Evolutionary conservation across 2,329 filamentous ascomycete genomes (phyloP).

Genomic region (Ophiostoma quercus): DNA sequence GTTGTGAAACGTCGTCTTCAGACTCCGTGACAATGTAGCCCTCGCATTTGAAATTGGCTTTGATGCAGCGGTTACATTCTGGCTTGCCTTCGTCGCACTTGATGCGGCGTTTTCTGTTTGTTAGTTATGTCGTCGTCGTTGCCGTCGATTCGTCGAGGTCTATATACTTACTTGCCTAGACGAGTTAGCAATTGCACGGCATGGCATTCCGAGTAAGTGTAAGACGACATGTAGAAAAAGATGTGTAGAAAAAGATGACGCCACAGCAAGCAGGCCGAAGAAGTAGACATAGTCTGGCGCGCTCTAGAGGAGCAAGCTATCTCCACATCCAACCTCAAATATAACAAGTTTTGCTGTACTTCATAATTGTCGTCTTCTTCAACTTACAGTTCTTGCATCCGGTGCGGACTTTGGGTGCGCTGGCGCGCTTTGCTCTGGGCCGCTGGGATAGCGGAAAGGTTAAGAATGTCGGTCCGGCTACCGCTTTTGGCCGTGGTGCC

Average conservation of each 20-base stretch:
- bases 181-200: neutral
- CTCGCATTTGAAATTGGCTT: constrained; percentile 7
- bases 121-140: neutral
- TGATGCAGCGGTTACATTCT: constrained; percentile 32
- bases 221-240: constrained; percentile 2
- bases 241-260: neutral
- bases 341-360: neutral
- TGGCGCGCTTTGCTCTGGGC: constrained; percentile 34
- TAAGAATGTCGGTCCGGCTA: constrained; percentile 24
- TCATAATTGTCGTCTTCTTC: neutral
- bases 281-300: neutral
- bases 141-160: neutral
- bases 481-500: no score
- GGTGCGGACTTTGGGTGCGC: constrained; percentile 30
- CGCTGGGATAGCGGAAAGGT: constrained; percentile 33
- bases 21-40: neutral
- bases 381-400: constrained; percentile 32
- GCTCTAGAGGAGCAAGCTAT: neutral
- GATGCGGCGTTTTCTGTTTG: constrained; percentile 29
- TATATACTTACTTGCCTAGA: constrained; percentile 9
- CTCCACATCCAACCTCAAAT: neutral
- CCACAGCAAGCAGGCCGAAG: neutral
- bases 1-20: neutral
- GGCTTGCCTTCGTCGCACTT: constrained; percentile 33
- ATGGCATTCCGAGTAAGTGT: neutral